Percentiles rank a stretch among this genome's conserved stretches.
These are phyloP conservation scores for Phytophthora palmivora DNA, from an alignment of 352 stramenopile genomes.

Conservation along the genomic window DNA sequence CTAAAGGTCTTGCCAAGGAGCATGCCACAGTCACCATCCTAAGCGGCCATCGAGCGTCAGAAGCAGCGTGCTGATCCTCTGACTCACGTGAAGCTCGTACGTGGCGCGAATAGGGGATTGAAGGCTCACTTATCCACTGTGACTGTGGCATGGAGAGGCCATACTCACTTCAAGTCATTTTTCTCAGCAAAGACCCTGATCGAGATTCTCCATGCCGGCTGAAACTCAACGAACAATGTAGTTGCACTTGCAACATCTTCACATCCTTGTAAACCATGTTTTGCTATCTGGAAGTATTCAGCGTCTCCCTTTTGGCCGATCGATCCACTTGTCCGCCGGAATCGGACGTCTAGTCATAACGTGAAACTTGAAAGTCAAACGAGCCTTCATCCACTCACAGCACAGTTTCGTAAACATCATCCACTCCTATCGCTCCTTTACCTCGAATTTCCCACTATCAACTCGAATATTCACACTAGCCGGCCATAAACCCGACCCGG, in stretches of 20 bases:
- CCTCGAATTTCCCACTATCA: neutral
- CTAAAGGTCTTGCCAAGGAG: too few species aligned
- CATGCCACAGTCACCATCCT: constrained; percentile 5
- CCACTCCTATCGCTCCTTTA: constrained; percentile 6
- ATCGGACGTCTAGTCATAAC: constrained; percentile 3
- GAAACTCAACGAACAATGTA: too few species aligned
- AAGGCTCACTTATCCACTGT: constrained; percentile 2
- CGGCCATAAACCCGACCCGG: neutral
- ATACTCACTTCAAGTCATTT: constrained; percentile 45
- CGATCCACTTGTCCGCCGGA: constrained; percentile 1
- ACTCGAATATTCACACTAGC: constrained; percentile 13
- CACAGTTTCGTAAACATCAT: constrained; percentile 1
- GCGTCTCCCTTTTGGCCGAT: neutral
- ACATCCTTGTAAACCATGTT: too few species aligned
- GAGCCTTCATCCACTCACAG: constrained; percentile 3
- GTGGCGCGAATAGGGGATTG: constrained; percentile 32
- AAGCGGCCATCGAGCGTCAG: neutral
- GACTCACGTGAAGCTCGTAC: constrained; percentile 35
- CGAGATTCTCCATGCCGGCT: constrained; percentile 15
- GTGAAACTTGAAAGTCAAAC: constrained; percentile 17
- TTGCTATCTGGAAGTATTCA: neutral
- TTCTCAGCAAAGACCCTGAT: constrained; percentile 26
- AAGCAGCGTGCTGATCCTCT: constrained; percentile 7
- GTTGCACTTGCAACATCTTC: too few species aligned
- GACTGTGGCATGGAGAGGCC: constrained; percentile 18